These are phyloP conservation scores for Aspergillus ochraceus DNA, from an alignment of 2,329 filamentous ascomycete species.

Conservation along the genomic window DNA sequence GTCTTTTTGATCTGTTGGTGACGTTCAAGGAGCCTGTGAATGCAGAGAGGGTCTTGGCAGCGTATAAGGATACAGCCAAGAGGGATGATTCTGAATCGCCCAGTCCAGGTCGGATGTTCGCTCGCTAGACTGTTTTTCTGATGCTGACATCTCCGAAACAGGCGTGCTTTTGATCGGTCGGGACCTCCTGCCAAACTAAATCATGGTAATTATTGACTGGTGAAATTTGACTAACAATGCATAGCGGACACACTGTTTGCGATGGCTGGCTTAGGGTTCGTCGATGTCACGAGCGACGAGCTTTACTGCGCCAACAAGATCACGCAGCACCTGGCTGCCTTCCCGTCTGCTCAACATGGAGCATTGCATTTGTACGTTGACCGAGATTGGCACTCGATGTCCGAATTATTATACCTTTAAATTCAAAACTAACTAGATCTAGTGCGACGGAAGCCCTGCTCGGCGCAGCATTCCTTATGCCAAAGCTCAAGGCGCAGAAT, in stretches of 20 bases:
- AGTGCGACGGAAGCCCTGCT: slow-evolving; percentile 39
- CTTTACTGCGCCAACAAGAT: slow-evolving; percentile 33
- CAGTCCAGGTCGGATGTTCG: neutral
- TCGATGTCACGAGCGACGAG: slow-evolving; percentile 33
- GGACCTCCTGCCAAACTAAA: slow-evolving; percentile 7
- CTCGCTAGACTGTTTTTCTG: slow-evolving; percentile 16
- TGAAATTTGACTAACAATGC: slow-evolving; percentile 3
- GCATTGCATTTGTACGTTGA: slow-evolving; percentile 37
- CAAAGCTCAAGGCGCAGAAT: slow-evolving; percentile 32
- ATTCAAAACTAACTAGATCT: neutral
- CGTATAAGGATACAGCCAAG: slow-evolving; percentile 18
- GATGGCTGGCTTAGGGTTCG: slow-evolving; percentile 37
- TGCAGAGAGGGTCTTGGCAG: slow-evolving; percentile 27
- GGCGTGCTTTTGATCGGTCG: slow-evolving; percentile 16
- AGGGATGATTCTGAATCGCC: slow-evolving; percentile 5
- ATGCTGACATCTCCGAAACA: slow-evolving; percentile 9
- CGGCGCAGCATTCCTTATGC: slow-evolving; percentile 37
- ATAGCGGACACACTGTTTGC: slow-evolving; percentile 39
- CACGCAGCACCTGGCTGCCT: slow-evolving; percentile 35
- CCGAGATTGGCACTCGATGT: neutral
- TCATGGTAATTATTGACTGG: neutral
- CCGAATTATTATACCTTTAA: no score
- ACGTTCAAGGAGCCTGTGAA: slow-evolving; percentile 25
- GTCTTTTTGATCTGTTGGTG: slow-evolving; percentile 32
- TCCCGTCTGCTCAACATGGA: slow-evolving; percentile 37